Conservation (phyloP, 345 rosid genomes). For the Corchorus olitorius region DNA sequence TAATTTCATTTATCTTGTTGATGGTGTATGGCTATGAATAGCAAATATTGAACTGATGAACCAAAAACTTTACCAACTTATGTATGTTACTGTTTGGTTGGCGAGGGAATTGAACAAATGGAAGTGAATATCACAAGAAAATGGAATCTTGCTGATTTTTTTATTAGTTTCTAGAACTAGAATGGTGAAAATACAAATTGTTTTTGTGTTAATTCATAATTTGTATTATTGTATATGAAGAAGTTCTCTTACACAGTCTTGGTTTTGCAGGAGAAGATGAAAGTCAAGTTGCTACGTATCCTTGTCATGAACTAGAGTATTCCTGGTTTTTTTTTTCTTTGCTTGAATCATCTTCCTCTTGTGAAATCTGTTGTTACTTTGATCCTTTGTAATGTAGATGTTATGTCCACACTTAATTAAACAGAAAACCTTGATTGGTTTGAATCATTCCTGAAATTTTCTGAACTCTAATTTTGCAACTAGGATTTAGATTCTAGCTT, state of each 20-base stretch:
- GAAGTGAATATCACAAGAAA: not conserved
- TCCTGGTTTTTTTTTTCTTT: not conserved
- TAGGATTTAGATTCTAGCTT: not conserved
- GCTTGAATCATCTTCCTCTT: not conserved
- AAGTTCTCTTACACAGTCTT: constrained; percentile 10
- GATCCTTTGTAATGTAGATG: not conserved
- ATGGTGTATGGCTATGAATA: not conserved
- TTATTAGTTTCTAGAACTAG: not conserved
- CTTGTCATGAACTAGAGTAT: constrained; percentile 26
- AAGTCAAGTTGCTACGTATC: constrained; percentile 73
- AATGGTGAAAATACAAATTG: not conserved
- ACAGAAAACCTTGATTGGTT: constrained; percentile 5
- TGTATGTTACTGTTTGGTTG: constrained; percentile 8
- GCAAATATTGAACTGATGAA: not conserved
- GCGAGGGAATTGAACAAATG: not conserved
- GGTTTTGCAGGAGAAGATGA: constrained; percentile 46
- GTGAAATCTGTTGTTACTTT: not conserved
- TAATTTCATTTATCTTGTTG: too few relatives aligned
- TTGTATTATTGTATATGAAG: not conserved
- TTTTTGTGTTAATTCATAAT: not conserved
- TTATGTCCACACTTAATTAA: not conserved
- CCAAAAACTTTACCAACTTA: not conserved
- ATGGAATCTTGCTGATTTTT: constrained; percentile 3
- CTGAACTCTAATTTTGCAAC: not conserved
- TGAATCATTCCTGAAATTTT: not conserved